Evolutionary conservation across 2,329 filamentous ascomycete species (phyloP).

Genomic region (Keithomyces neogunnii): DNA sequence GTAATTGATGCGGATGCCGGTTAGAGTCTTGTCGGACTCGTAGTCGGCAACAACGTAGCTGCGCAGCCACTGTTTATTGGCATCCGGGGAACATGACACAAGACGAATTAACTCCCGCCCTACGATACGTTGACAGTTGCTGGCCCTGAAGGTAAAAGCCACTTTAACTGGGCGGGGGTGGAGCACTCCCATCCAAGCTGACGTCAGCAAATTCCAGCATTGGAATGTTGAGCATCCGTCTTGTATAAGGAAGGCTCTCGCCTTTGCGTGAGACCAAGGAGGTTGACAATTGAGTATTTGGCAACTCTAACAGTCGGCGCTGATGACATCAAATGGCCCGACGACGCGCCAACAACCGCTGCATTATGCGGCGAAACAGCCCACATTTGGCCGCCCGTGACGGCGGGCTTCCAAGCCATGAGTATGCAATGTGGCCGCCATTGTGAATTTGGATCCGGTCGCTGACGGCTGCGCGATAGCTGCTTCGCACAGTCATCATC

Average conservation of each 20-base stretch:
- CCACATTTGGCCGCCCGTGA: slow-evolving; percentile 4
- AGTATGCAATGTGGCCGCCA: slow-evolving; percentile 2
- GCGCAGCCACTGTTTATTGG: too few relatives aligned
- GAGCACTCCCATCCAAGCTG: too few relatives aligned
- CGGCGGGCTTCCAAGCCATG: slow-evolving; percentile 5
- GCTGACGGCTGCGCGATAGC: neutral
- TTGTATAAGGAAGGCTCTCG: neutral
- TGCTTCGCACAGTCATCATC: slow-evolving; percentile 12
- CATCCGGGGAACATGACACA: too few relatives aligned
- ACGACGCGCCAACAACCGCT: slow-evolving; percentile 1
- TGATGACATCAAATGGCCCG: neutral
- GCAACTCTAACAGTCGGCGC: neutral
- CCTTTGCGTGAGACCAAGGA: neutral
- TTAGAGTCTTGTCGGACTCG: too few relatives aligned
- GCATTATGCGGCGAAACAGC: slow-evolving; percentile 4
- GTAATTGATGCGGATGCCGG: too few relatives aligned
- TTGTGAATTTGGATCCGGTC: neutral
- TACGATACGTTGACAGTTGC: too few relatives aligned
- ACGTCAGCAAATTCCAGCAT: too few relatives aligned
- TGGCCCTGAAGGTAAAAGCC: too few relatives aligned
- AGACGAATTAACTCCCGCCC: too few relatives aligned
- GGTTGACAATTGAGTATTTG: neutral
- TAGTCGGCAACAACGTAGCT: too few relatives aligned
- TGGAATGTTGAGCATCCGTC: too few relatives aligned
- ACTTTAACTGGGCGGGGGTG: too few relatives aligned